phyloP scores from a whole-genome alignment of 202 grass and related monocot species.

The Setaria viridis region DNA sequence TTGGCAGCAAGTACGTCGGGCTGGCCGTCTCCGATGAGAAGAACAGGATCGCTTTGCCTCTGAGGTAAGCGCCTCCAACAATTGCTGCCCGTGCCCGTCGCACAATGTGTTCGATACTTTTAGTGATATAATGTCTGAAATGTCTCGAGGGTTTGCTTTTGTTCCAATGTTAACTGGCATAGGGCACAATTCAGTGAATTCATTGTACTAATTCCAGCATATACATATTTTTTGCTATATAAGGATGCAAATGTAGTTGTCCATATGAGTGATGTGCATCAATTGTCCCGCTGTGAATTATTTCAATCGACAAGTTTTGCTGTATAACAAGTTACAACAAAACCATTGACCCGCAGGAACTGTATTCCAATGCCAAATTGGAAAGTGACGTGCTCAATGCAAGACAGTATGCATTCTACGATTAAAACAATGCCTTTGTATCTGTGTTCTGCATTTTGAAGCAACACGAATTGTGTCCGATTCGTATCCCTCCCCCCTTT shows the following conservation, averaged over 20 bases:
- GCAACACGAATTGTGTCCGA: not conserved
- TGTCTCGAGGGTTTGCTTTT: constrained; percentile 7
- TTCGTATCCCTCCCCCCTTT: not conserved
- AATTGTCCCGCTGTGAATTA: not conserved
- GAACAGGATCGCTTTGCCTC: constrained; percentile 72
- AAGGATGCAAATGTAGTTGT: not conserved
- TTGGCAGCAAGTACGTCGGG: constrained; percentile 83
- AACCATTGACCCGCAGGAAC: not conserved
- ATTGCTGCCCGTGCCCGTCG: not conserved
- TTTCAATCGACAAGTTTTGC: not conserved
- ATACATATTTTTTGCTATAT: not conserved
- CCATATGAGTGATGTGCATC: not conserved
- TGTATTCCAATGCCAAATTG: not conserved
- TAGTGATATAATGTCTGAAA: not conserved
- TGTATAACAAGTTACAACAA: not conserved
- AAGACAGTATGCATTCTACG: constrained; percentile 6
- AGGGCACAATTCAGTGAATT: not conserved
- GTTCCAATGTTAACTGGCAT: constrained; percentile 8
- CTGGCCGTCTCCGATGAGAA: constrained; percentile 73
- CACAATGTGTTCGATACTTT: not conserved
- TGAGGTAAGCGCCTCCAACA: constrained; percentile 56
- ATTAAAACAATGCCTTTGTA: not conserved
- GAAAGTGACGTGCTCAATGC: not conserved
- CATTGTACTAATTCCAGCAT: not conserved
- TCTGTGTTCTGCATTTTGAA: constrained; percentile 6